Evolutionary conservation across 257 asterid species (phyloP).

Genomic region (Salvia rosmarinus): DNA sequence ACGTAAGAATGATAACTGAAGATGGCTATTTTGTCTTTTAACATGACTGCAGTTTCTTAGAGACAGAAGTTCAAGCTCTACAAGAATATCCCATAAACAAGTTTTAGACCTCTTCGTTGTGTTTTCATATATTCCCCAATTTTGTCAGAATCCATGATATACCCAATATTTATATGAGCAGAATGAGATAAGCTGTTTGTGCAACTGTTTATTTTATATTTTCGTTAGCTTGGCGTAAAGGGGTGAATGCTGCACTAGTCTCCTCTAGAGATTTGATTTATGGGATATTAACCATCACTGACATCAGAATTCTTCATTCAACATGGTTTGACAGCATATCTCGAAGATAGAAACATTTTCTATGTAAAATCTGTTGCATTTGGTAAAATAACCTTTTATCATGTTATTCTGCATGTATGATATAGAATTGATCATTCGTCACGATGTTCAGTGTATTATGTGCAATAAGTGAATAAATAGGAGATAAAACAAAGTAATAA

Average conservation of each 20-base stretch:
- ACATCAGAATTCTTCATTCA: background rate
- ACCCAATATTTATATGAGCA: background rate
- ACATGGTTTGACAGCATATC: background rate
- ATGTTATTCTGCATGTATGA: no score
- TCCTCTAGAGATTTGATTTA: background rate
- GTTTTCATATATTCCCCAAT: constrained; percentile 24
- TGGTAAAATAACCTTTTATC: no score
- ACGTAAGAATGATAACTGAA: constrained; percentile 47
- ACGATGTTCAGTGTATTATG: no score
- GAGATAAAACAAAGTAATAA: no score
- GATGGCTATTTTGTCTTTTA: constrained; percentile 9
- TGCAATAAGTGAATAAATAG: no score
- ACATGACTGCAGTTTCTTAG: constrained; percentile 24
- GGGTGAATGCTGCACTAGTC: background rate
- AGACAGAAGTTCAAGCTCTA: constrained; percentile 14
- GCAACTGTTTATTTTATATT: background rate
- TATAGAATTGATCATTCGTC: no score
- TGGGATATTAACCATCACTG: background rate
- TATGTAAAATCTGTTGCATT: no score
- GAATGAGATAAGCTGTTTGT: background rate
- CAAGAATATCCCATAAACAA: constrained; percentile 14
- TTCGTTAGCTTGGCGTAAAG: background rate
- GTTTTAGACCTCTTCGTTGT: background rate
- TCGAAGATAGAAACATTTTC: no score
- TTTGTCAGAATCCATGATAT: constrained; percentile 24